Base-by-base conservation (phyloP, 192 early-diverging fungal genomes). In the Coemansia sp. region DNA sequence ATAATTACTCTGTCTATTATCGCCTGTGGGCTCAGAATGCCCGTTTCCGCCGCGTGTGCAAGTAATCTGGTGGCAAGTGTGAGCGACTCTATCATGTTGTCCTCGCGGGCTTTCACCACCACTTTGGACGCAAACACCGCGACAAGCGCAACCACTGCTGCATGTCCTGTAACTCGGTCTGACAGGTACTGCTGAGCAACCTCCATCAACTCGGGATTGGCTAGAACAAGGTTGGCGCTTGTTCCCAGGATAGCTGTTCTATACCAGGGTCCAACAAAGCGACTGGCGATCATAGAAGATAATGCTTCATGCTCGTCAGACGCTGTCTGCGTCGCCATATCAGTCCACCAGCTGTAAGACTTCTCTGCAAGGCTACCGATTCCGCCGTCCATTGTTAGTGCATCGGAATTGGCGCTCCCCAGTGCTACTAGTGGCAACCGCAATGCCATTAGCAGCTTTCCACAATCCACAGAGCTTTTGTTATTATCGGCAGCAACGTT, bases 221-320 rank as follows among this genome's bases (percentile, higher is more conserved):
- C 26, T 32, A 63, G 45, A 48, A 26, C 61, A 19, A 16, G 19
- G 26, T 11, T 37, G 3, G 41, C 54, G 6, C 53, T 19, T 1
- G 54, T 44, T 18, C 58, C 69, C 23, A 80, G 38, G 21, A 80
- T 65, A 7, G 66, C 19, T n/a, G 61, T 56, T 6, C 65, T 48
- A 65, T 75, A 80, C 77, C 77, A 80, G 11, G 64, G 65, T 0
- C 69, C 77, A 45, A 72, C 41, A 47, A 62, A 65, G 63, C 63
- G 60, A 5, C 18, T 40, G 12, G 50, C 52, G 37, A 67, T 63
- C 45, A 9, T 42, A 18, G 37, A 23, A 26, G 26, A 26, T 26
- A 26, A 26, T 15, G 49, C 45, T 4, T 4, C 19, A 6, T 21
- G 26, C 15, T 39, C 21, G 8, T 47, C 39, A 40, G 40, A 47